A percentile compares a stretch with the other conserved stretches of the same genome.
Conservation (phyloP, 1,139 yeast species). For the Suhomyces yuchorum region DNA sequence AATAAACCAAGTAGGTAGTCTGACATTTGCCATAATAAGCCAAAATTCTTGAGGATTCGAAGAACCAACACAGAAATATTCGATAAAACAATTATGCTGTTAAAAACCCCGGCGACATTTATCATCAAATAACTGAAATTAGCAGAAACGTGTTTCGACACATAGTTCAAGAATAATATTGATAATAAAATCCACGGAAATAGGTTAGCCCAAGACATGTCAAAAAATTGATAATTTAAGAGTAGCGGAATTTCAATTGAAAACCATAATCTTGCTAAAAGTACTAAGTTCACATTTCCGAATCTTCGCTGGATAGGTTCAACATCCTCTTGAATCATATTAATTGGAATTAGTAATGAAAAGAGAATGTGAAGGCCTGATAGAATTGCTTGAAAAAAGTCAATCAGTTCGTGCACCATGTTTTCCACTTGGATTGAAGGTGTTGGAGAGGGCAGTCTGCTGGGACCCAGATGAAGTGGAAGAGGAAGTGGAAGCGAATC, state of each 20-base stretch:
- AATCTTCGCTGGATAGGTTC: slow-evolving; percentile 1
- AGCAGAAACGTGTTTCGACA: slow-evolving; percentile 4
- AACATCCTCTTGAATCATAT: slow-evolving; percentile 7
- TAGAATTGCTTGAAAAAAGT: slow-evolving; percentile 18
- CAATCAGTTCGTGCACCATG: slow-evolving; percentile 5
- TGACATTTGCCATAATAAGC: slow-evolving; percentile 37
- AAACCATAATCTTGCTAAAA: slow-evolving; percentile 22
- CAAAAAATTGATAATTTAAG: slow-evolving; percentile 22
- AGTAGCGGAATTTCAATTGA: slow-evolving; percentile 23
- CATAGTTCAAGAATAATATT: slow-evolving; percentile 8
- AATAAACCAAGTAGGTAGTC: slow-evolving; percentile 45
- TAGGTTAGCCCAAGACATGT: slow-evolving; percentile 15
- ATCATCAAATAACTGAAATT: slow-evolving; percentile 13
- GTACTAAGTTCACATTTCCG: not conserved
- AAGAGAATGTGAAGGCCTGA: slow-evolving; percentile 23
- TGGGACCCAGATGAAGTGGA: not conserved
- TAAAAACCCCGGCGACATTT: slow-evolving; percentile 27
- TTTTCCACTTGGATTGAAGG: not conserved
- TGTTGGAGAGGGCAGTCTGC: not conserved
- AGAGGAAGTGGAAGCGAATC: slow-evolving; percentile 4
- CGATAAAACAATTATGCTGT: slow-evolving; percentile 33
- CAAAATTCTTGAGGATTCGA: slow-evolving; percentile 39
- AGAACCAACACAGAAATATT: slow-evolving; percentile 32
- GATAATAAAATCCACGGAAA: slow-evolving; percentile 14
- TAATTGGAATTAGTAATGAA: slow-evolving; percentile 26